Evolutionary conservation across 2,329 filamentous ascomycete genomes (phyloP).

Genomic region (Ceratocystis destructans): DNA sequence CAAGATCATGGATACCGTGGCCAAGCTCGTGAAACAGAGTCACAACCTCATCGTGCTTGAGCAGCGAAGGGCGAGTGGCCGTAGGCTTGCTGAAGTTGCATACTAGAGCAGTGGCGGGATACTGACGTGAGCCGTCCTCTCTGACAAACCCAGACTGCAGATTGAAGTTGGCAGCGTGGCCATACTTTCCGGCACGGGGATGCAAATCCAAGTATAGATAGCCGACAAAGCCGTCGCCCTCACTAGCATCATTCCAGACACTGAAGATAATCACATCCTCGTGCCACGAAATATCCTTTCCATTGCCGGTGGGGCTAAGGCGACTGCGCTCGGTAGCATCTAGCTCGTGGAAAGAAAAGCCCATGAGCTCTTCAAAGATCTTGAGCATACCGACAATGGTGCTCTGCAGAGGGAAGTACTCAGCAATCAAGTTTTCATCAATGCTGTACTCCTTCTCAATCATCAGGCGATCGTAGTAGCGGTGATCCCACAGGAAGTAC

Average conservation of each 20-base stretch:
- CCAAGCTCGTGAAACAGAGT: slow-evolving; percentile 70
- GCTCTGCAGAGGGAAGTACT: slow-evolving; percentile 67
- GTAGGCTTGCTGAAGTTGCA: slow-evolving; percentile 80
- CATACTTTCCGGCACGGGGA: slow-evolving; percentile 69
- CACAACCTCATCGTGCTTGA: slow-evolving; percentile 73
- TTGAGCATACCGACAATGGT: slow-evolving; percentile 66
- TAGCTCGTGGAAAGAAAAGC: slow-evolving; percentile 63
- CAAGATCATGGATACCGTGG: slow-evolving; percentile 56
- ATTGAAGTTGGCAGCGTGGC: slow-evolving; percentile 75
- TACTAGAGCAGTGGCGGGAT: slow-evolving; percentile 65
- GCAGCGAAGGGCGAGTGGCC: slow-evolving; percentile 57
- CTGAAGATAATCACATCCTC: slow-evolving; percentile 70
- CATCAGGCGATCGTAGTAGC: slow-evolving; percentile 68
- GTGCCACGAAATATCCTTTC: slow-evolving; percentile 65
- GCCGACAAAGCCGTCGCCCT: slow-evolving; percentile 60
- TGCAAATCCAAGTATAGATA: slow-evolving; percentile 75
- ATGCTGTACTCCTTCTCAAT: slow-evolving; percentile 68
- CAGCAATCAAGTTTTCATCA: slow-evolving; percentile 64
- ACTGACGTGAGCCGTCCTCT: slow-evolving; percentile 54
- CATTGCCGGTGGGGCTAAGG: slow-evolving; percentile 53
- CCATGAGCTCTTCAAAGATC: slow-evolving; percentile 74
- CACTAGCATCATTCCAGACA: slow-evolving; percentile 64
- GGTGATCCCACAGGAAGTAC: slow-evolving; percentile 73
- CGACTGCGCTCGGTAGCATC: slow-evolving; percentile 49
- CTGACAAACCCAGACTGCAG: slow-evolving; percentile 57